phyloP scores from a whole-genome alignment of 805 yeast genomes.

The Myxozyma udenii region DNA sequence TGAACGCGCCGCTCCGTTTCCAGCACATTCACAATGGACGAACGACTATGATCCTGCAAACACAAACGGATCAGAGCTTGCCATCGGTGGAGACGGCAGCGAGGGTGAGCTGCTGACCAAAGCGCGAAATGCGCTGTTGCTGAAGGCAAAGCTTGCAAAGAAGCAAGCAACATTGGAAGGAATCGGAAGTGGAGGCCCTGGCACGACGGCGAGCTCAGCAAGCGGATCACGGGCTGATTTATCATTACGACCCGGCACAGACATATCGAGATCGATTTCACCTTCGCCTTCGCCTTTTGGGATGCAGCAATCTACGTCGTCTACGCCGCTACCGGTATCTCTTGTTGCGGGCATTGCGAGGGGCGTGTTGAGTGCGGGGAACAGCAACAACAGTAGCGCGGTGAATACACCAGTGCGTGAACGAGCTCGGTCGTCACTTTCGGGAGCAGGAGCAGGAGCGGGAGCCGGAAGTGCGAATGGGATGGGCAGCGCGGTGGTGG shows the following conservation, averaged over 20 bases:
- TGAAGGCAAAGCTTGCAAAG: neutral
- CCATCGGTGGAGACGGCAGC: neutral
- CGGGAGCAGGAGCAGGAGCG: slow-evolving; percentile 1
- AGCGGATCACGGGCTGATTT: too few relatives aligned
- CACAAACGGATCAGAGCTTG: neutral
- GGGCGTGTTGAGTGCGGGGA: too few relatives aligned
- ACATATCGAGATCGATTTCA: neutral
- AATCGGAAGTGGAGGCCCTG: too few relatives aligned
- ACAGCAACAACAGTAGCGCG: too few relatives aligned
- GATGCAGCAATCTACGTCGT: too few relatives aligned
- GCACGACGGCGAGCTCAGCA: too few relatives aligned
- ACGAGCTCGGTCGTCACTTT: slow-evolving; percentile 1
- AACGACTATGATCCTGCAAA: too few relatives aligned
- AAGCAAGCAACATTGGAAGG: slow-evolving; percentile 2
- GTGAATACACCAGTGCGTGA: neutral
- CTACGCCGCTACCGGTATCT: too few relatives aligned
- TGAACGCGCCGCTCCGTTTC: neutral
- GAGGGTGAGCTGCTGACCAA: slow-evolving; percentile 13
- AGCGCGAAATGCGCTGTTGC: slow-evolving; percentile 6
- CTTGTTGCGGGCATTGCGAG: too few relatives aligned
- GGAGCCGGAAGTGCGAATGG: neutral
- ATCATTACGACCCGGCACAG: too few relatives aligned
- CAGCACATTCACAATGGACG: neutral
- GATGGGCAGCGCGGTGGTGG: neutral
- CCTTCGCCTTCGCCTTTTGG: neutral